phyloP scores from a whole-genome alignment of 2,329 filamentous ascomycete species.

The Alternaria sp. region DNA sequence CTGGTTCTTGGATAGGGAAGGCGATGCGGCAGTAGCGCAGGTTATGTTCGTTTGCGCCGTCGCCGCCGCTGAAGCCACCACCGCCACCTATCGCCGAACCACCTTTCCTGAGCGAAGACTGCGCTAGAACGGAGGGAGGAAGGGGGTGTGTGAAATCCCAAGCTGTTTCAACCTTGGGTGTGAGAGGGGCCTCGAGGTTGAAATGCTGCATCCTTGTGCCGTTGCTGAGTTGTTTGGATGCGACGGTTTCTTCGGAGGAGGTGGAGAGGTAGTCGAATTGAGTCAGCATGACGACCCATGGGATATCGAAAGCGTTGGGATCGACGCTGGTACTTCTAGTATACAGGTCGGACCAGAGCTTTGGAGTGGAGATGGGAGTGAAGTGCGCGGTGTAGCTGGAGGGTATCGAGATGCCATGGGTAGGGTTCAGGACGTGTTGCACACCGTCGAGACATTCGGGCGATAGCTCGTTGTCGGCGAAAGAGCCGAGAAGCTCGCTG shows the following conservation, averaged over 20 bases:
- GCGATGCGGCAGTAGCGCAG: constrained; percentile 76
- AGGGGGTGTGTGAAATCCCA: constrained; percentile 84
- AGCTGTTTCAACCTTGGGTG: constrained; percentile 69
- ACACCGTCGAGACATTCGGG: constrained; percentile 97
- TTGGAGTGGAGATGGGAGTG: constrained; percentile 88
- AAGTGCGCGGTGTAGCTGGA: constrained; percentile 91
- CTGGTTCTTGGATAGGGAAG: constrained; percentile 79
- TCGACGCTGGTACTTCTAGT: constrained; percentile 65
- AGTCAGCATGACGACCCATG: constrained; percentile 93
- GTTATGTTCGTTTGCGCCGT: constrained; percentile 91
- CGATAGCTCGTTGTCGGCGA: constrained; percentile 95
- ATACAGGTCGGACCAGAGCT: constrained; percentile 80
- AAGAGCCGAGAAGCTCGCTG: constrained; percentile 92
- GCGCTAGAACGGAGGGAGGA: constrained; percentile 64
- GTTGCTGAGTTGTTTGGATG: constrained; percentile 60
- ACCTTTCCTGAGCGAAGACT: constrained; percentile 62
- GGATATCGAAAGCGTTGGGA: constrained; percentile 80
- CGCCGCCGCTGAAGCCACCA: constrained; percentile 75
- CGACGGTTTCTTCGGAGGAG: constrained; percentile 30
- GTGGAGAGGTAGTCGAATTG: constrained; percentile 85
- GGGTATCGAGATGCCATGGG: constrained; percentile 90
- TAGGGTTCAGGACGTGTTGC: constrained; percentile 81
- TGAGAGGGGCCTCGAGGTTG: constrained; percentile 39
- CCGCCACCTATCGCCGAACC: constrained; percentile 72
- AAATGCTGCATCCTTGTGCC: constrained; percentile 41